A percentile compares a stretch with the other conserved stretches of the same genome.
phyloP scores from a whole-genome alignment of 352 stramenopile genomes.

The Blastocystis sp. region DNA sequence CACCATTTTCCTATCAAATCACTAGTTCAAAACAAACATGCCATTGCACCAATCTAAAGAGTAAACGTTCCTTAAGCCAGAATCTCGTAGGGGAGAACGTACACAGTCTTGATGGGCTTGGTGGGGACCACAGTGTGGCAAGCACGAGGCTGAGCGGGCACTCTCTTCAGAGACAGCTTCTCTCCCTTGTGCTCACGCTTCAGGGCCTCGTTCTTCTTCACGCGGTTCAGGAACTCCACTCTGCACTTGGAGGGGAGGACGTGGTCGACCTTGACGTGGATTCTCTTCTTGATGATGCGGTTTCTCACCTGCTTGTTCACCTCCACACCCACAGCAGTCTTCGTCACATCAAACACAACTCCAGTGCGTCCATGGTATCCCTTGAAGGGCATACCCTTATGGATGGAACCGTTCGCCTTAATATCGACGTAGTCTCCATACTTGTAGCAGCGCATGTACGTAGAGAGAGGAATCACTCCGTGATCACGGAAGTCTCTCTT shows the following conservation, averaged over 20 bases:
- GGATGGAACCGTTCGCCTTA: slow-evolving; percentile 92
- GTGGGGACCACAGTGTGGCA: slow-evolving; percentile 42
- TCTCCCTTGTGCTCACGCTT: slow-evolving; percentile 81
- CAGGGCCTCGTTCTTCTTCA: slow-evolving; percentile 91
- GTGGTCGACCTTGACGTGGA: slow-evolving; percentile 98
- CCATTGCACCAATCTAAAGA: slow-evolving; percentile 11
- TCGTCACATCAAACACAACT: slow-evolving; percentile 98
- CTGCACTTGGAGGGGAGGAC: slow-evolving; percentile 93
- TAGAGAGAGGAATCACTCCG: slow-evolving; percentile 77
- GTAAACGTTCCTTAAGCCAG: slow-evolving; percentile 50
- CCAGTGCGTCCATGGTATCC: slow-evolving; percentile 98
- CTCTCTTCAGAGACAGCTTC: slow-evolving; percentile 82
- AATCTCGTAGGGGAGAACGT: slow-evolving; percentile 52
- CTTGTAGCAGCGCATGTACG: slow-evolving; percentile 95
- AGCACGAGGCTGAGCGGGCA: slow-evolving; percentile 71
- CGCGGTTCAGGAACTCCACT: slow-evolving; percentile 88
- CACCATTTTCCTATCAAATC: background rate
- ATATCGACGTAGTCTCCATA: slow-evolving; percentile 99
- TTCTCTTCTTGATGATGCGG: slow-evolving; percentile 98
- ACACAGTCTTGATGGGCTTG: slow-evolving; percentile 49
- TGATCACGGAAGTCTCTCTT: slow-evolving; percentile 89
- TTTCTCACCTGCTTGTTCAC: slow-evolving; percentile 96
- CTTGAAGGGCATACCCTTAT: slow-evolving; percentile 99
- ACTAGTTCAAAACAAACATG: slow-evolving; percentile 1
- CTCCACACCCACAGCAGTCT: slow-evolving; percentile 89